Conservation (phyloP, 176 grass and related monocot species). For the Oryza glaberrima region DNA sequence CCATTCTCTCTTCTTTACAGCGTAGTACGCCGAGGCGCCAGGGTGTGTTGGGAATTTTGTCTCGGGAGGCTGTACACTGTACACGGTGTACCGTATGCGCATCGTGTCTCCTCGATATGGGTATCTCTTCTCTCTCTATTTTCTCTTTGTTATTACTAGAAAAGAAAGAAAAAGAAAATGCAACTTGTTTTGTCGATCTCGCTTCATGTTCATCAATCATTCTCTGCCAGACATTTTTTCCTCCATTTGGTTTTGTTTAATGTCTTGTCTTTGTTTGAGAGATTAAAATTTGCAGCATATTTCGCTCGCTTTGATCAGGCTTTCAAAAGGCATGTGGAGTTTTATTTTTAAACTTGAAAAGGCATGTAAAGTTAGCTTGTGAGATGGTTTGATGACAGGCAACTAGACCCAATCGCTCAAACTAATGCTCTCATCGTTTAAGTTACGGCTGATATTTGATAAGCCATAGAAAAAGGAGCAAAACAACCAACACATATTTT, state of each 20-base stretch:
- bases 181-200: neutral
- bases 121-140: neutral
- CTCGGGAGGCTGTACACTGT: neutral
- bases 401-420: too few species aligned
- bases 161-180: neutral
- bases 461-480: too few species aligned
- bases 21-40: constrained; percentile 36
- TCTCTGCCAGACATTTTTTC: neutral
- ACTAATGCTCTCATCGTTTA: too few species aligned
- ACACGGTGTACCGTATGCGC: neutral
- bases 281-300: too few species aligned
- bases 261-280: too few species aligned
- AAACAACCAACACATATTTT: too few species aligned
- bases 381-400: too few species aligned
- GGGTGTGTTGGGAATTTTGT: neutral
- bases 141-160: neutral
- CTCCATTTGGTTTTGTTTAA: neutral
- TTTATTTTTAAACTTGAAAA: too few species aligned
- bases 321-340: too few species aligned
- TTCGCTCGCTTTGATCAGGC: too few species aligned
- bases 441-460: too few species aligned
- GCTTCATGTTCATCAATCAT: neutral
- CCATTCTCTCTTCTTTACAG: constrained; percentile 21
- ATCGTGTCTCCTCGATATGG: neutral
- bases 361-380: too few species aligned